Base-by-base conservation (phyloP, 2,329 filamentous ascomycete species). In the Elsinoe batatas region DNA sequence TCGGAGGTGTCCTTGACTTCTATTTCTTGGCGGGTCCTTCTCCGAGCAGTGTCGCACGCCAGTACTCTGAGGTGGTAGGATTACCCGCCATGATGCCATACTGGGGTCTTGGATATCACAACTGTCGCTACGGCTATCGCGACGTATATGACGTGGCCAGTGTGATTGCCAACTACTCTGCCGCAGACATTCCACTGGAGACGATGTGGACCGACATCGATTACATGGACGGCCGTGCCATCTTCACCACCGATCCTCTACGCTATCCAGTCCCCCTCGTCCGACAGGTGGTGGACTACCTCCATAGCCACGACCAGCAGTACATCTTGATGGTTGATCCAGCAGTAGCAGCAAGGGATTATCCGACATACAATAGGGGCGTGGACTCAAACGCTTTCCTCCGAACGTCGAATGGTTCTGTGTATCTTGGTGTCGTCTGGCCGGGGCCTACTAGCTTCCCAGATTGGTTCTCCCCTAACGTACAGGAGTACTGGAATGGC, bases 1-100 rank as follows among this genome's bases (percentile, higher is more conserved):
- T 91, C 0, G 87, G 88, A 5, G 88, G 88, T 8, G 78, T 91
- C 17, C 66, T 93, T 1, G 88, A 91, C 67, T 65, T 79, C 26
- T 79, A 78, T 66, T 78, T 79, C 64, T 58, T 79, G 56, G 70
- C 75, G 33, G 76, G 76, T 2, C 72, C 72, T 3, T 62, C 69
- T 13, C 76, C 76, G 3, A 67, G 68, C 8, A 69, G 74, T 8
- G 76, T 76, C 3, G 72, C 74, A 5, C 68, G 70, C 61, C 76
- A 78, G 60, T 79, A 78, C 57, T 71, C 74, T 1, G 73, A 75
- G n/a, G 65, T 77, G 13, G 73, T 73, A 37, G 76, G 76, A 3
- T 69, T 72, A 58, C 70, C 72, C 1, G 72, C 72, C 0, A 72
- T 78, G 71, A 73, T 72, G 62, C 74, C 75, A 10, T 79, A 79